Evolutionary conservation across 2,329 filamentous ascomycete genomes (phyloP), one percentile per base, ranked within the genome.

Genomic region (Onygenales sp.): DNA sequence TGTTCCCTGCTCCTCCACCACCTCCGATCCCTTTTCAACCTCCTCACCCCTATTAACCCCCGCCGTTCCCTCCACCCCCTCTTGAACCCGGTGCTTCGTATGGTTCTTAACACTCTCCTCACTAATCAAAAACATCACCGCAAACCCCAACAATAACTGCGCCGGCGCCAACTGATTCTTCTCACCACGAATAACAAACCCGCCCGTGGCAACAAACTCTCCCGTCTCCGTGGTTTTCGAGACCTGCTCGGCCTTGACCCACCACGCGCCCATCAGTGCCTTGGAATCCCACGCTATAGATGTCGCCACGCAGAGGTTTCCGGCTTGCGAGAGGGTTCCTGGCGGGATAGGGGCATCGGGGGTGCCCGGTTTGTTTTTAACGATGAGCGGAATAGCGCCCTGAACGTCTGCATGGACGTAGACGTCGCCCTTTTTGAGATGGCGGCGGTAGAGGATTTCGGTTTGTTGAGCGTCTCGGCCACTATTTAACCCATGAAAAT

Each of bases 271-370:
- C 87, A 97, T 95, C 13, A 89, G 83, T 7, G 92, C 92, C 69
- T 98, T 98, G 1, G 88, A 92, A 56, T 97, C 93, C 93, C 93
- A 98, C 0, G 92, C 93, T 53, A 78, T 85, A 1, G 90, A 96
- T 7, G 88, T 87, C 57, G 88, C 88, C 4, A 98, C 87, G 0
- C 86, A 84, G 33, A 96, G 73, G 44, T 85, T 85, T 0, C 93
- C 93, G 3, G 93, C 93, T 71, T 98, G 93, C 0, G 88, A 86
- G 2, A 98, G 73, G 0, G 93, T 97, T 1, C 88, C 88, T 0
- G 93, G 93, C 2, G 93, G 89, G 31, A 98, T 92, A 0, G 91
- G 90, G 0, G 88, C 87, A 67, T 94, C 86, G 0, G 87, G 82
- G 0, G 82, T 87, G 36, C 79, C 81, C 0, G 84, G 78, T 53